Evolutionary conservation across 108 stramenopile species (phyloP), one percentile per base, ranked within the genome.

Genomic region (Seminavis robusta): DNA sequence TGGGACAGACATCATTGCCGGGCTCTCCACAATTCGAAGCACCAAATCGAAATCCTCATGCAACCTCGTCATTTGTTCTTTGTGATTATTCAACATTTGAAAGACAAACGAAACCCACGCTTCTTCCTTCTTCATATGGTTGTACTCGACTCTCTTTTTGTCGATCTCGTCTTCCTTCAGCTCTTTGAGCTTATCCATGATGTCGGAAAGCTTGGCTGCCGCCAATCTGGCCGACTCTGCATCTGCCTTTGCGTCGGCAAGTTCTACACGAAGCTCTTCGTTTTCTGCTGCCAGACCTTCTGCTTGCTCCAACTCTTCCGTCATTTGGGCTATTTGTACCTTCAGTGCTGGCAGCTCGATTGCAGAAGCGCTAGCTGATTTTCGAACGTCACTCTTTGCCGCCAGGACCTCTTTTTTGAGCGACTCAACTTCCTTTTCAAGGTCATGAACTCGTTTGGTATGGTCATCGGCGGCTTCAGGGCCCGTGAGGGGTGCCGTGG

Each of bases 101-200:
- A 40, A 56, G 4, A 76, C 63, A 45, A 76, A 76, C 17, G 39
- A 50, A 9, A 76, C 67, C 74, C 74, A 76, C 4, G 65, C 67
- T 45, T 76, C 65, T 39, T 76, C 67, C 16, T 61, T 59, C 59
- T 65, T 67, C 21, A 67, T 61, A 36, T 76, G 67, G 4, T 76
- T 65, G 23, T 57, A 52, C 26, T 56, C 59, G 47, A 69, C 56
- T 36, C 59, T 32, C 34, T 76, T 76, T 48, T 69, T 69, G 11
- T 69, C 60, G 26, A 76, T 60, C 31, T 76, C 74, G 26, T 69
- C 63, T 0, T 45, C 40, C 40, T 69, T 61, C 4, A 76, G 46
- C 4, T 64, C 54, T 50, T 63, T 59, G 13, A 76, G 63, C 13
- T 76, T 67, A 33, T 76, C 74, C 63, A 76, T 56, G 1, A 76